Percentiles rank a stretch among this genome's conserved stretches.
These are phyloP conservation scores for Cyclotella baltica DNA, from an alignment of 108 stramenopile genomes.

Conservation along the genomic window DNA sequence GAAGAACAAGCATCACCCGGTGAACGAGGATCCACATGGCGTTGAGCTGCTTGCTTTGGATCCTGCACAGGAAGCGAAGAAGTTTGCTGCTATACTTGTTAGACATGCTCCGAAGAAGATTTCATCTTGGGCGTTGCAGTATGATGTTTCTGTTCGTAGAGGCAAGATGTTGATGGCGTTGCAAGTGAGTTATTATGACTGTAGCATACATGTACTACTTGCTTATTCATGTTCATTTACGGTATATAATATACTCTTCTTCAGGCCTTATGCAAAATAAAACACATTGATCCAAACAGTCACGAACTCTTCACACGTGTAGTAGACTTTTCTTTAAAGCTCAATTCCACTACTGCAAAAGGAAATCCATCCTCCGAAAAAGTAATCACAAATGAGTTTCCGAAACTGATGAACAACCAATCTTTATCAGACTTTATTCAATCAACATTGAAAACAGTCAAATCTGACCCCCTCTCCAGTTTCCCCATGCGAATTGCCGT, in stretches of 20 bases:
- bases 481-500: conserved; percentile 67
- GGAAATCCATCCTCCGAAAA: conserved; percentile 43
- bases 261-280: conserved; percentile 70
- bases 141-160: conserved; percentile 92
- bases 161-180: conserved; percentile 91
- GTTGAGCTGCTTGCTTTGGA: conserved; percentile 80
- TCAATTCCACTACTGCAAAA: conserved; percentile 31
- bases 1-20: conserved; percentile 60
- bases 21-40: conserved; percentile 92
- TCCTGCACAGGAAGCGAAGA: conserved; percentile 83
- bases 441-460: conserved; percentile 48
- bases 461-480: conserved; percentile 36
- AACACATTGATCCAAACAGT: conserved; percentile 48
- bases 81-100: conserved; percentile 77
- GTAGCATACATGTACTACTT: background rate
- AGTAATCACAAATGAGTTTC: conserved; percentile 60
- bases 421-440: conserved; percentile 62
- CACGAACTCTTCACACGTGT: conserved; percentile 66
- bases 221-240: background rate
- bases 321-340: conserved; percentile 69
- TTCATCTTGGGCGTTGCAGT: conserved; percentile 86
- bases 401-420: conserved; percentile 55
- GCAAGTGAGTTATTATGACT: conserved; percentile 52
- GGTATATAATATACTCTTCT: background rate
- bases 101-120: conserved; percentile 74